Evolutionary conservation across 2,329 filamentous ascomycete species (phyloP).

Genomic region (Lizonia empirigonia): DNA sequence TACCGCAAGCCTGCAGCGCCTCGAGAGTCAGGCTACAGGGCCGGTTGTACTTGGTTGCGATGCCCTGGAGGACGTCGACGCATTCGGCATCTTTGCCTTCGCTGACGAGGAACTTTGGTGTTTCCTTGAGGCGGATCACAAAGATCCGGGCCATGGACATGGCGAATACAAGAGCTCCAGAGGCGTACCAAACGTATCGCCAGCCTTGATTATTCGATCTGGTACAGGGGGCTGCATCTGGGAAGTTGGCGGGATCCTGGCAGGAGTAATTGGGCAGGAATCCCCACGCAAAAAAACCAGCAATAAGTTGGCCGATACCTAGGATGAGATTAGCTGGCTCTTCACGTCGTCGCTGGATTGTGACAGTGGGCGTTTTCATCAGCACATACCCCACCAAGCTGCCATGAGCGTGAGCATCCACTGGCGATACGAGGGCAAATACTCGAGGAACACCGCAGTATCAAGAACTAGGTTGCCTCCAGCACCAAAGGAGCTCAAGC

Average conservation of each 20-base stretch:
- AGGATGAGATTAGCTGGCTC: slow-evolving; percentile 8
- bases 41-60: slow-evolving; percentile 60
- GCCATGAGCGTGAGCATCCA: slow-evolving; percentile 70
- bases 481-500: slow-evolving; percentile 66
- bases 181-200: slow-evolving; percentile 63
- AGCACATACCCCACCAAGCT: slow-evolving; percentile 56
- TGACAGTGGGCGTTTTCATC: too few relatives aligned
- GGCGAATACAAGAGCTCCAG: slow-evolving; percentile 60
- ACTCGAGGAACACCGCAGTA: slow-evolving; percentile 65
- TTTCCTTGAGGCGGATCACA: slow-evolving; percentile 60
- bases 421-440: slow-evolving; percentile 62
- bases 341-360: too few relatives aligned
- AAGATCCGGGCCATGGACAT: slow-evolving; percentile 60
- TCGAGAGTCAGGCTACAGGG: slow-evolving; percentile 59
- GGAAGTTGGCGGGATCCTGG: slow-evolving; percentile 36
- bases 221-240: slow-evolving; percentile 54
- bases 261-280: slow-evolving; percentile 60
- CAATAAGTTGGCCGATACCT: slow-evolving; percentile 57
- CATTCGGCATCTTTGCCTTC: slow-evolving; percentile 60
- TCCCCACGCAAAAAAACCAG: slow-evolving; percentile 61
- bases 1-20: slow-evolving; percentile 55
- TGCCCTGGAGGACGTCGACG: slow-evolving; percentile 55
- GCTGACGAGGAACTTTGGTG: slow-evolving; percentile 62
- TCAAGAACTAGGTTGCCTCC: slow-evolving; percentile 69
- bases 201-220: slow-evolving; percentile 61